A percentile compares a stretch with the other conserved stretches of the same genome.
phyloP scores from a whole-genome alignment of 345 rosid species.

The Reutealis trisperma region DNA sequence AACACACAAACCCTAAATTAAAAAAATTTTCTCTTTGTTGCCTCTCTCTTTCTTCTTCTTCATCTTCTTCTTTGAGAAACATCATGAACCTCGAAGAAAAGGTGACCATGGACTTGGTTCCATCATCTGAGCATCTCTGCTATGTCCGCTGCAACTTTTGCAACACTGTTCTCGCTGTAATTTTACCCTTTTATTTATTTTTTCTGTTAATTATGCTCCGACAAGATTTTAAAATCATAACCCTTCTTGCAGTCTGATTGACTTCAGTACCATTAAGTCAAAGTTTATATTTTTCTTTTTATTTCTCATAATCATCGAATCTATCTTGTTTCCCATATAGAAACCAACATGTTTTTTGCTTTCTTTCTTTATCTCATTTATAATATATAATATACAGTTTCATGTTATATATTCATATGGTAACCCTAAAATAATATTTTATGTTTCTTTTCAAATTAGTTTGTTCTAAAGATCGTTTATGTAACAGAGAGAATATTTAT shows the following conservation, averaged over 20 bases:
- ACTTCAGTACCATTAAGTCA: background rate
- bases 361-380: no score
- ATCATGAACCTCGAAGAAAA: conserved; percentile 66
- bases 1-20: conserved; percentile 26
- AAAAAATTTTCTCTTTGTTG: background rate
- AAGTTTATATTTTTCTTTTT: no score
- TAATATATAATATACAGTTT: no score
- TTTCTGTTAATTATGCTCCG: no score
- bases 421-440: background rate
- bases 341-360: background rate
- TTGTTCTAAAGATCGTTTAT: background rate
- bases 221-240: no score
- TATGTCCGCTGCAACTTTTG: conserved; percentile 98
- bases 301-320: background rate
- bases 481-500: background rate
- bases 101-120: conserved; percentile 57
- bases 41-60: conserved; percentile 6
- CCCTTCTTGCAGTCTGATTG: no score
- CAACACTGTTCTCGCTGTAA: conserved; percentile 98
- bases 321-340: background rate
- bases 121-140: conserved; percentile 83
- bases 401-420: background rate
- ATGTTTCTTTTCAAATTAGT: no score
- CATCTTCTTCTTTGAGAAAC: conserved; percentile 24
- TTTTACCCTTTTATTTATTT: background rate